A percentile compares a stretch with the other conserved stretches of the same genome.
phyloP scores from a whole-genome alignment of 2,329 filamentous ascomycete genomes.

The Colletotrichum spaethianum region DNA sequence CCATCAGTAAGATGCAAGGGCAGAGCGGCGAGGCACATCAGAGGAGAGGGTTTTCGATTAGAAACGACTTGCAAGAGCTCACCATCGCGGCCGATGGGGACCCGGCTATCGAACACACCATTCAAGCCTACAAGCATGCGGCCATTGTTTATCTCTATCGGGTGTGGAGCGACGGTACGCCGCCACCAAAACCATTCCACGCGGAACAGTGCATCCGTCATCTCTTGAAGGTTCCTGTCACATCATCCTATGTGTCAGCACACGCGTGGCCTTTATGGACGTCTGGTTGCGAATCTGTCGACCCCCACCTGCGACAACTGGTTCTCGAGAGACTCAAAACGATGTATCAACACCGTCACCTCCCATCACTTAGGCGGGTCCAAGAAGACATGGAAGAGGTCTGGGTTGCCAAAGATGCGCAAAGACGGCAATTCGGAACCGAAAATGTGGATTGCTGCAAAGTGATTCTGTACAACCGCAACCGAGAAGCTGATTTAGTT shows the following conservation, averaged over 20 bases:
- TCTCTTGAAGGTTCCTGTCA: constrained; percentile 45
- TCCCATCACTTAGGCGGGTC: constrained; percentile 48
- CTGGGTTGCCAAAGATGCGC: constrained; percentile 49
- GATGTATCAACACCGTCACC: constrained; percentile 49
- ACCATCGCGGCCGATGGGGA: not conserved
- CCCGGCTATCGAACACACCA: constrained; percentile 45
- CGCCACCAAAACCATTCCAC: constrained; percentile 42
- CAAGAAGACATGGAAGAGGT: constrained; percentile 49
- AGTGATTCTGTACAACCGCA: constrained; percentile 29
- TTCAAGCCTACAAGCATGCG: constrained; percentile 50
- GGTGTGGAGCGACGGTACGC: constrained; percentile 46
- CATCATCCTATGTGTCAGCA: constrained; percentile 47
- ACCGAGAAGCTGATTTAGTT: constrained; percentile 33
- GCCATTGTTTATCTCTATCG: constrained; percentile 50
- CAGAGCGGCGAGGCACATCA: constrained; percentile 32
- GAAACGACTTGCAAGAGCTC: not conserved
- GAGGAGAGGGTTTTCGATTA: constrained; percentile 3
- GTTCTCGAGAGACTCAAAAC: constrained; percentile 45
- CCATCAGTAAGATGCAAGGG: constrained; percentile 46
- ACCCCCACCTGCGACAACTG: constrained; percentile 42
- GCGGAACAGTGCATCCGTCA: constrained; percentile 47
- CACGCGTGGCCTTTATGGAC: constrained; percentile 52
- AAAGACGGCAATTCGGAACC: constrained; percentile 46
- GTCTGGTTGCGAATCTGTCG: constrained; percentile 50
- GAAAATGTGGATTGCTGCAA: constrained; percentile 51